These are phyloP conservation scores for Colletotrichum sp. DNA, from an alignment of 2,329 filamentous ascomycete species.

Conservation along the genomic window DNA sequence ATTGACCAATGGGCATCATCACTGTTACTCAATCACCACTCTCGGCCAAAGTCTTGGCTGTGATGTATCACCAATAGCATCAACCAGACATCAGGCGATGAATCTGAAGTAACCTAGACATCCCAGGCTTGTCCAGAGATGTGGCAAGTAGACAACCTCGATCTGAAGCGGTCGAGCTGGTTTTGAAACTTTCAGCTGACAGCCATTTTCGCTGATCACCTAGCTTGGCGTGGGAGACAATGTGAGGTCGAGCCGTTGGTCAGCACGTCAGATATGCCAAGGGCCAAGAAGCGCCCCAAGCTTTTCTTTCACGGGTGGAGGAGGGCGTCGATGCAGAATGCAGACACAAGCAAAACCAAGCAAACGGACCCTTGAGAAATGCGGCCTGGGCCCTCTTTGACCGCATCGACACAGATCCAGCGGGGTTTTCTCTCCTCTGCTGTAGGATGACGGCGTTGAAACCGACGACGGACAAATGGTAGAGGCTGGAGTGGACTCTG, in stretches of 20 bases:
- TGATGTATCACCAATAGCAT: background rate
- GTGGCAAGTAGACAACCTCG: background rate
- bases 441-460: constrained; percentile 10
- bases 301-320: constrained; percentile 1
- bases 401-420: background rate
- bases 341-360: background rate
- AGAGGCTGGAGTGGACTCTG: background rate
- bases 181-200: background rate
- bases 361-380: background rate
- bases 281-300: constrained; percentile 10
- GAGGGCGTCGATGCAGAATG: constrained; percentile 7
- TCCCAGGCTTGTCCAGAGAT: background rate
- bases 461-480: background rate
- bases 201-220: background rate
- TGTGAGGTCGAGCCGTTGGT: background rate
- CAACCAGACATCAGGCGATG: background rate
- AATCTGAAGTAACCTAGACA: background rate
- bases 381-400: background rate
- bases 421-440: background rate
- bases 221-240: background rate
- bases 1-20: background rate
- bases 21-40: background rate
- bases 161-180: background rate
- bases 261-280: constrained; percentile 1
- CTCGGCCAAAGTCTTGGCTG: background rate